A percentile compares a stretch with the other conserved stretches of the same genome.
phyloP scores from a whole-genome alignment of 2,329 filamentous ascomycete species.

The Gnomoniopsis smithogilvyi region DNA sequence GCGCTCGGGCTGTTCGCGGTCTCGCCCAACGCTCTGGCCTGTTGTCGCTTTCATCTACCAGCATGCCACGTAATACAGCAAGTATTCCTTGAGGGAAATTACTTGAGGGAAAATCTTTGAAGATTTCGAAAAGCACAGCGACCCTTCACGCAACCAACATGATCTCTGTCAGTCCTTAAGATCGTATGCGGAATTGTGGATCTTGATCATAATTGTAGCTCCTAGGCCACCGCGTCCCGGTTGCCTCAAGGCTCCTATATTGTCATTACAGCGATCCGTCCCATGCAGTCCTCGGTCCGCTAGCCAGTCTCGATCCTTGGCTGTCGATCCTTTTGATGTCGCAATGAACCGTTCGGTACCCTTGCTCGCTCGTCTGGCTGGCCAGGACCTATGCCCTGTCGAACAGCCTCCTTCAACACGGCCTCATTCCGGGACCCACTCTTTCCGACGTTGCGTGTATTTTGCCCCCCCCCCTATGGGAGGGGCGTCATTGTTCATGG shows the following conservation, averaged over 20 bases:
- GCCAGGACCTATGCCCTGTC: slow-evolving; percentile 4
- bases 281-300: neutral
- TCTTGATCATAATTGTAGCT: neutral
- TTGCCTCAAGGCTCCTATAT: neutral
- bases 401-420: slow-evolving; percentile 8
- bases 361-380: neutral
- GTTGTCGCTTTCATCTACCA: too few relatives aligned
- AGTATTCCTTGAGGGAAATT: neutral
- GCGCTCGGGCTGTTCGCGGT: neutral
- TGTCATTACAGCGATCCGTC: neutral
- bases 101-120: too few relatives aligned
- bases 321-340: slow-evolving; percentile 5
- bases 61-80: too few relatives aligned
- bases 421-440: slow-evolving; percentile 22
- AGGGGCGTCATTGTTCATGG: slow-evolving; percentile 9
- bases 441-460: slow-evolving; percentile 16
- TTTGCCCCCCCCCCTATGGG: slow-evolving; percentile 15
- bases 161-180: neutral
- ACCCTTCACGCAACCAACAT: too few relatives aligned
- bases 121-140: too few relatives aligned
- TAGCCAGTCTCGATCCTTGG: neutral
- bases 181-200: neutral
- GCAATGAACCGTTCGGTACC: slow-evolving; percentile 2
- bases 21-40: too few relatives aligned
- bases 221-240: neutral